These are phyloP conservation scores for Panus rudis DNA, from an alignment of 768 basidiomycete genomes.

Conservation along the genomic window DNA sequence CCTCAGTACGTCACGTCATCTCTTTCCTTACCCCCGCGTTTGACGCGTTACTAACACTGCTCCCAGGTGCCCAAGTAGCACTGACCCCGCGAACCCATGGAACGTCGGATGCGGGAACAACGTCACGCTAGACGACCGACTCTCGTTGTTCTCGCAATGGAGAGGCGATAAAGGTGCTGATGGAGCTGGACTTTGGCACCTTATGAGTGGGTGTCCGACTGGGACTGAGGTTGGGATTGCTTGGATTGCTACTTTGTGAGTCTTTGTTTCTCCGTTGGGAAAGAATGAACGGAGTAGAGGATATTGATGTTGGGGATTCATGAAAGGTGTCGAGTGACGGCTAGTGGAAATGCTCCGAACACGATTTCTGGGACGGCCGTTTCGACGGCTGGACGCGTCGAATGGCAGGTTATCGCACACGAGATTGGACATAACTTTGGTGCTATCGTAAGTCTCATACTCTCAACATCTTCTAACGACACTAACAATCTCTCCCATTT, in stretches of 20 bases:
- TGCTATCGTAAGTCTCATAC: conserved; percentile 56
- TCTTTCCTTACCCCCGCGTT: conserved; percentile 4
- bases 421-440: conserved; percentile 88
- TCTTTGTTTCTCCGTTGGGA: conserved; percentile 4
- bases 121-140: conserved; percentile 55
- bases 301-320: no score
- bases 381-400: conserved; percentile 66
- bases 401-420: conserved; percentile 80
- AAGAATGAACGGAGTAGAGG: not conserved
- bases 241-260: conserved; percentile 75
- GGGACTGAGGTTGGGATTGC: conserved; percentile 84
- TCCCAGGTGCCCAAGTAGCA: conserved; percentile 52
- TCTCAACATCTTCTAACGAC: conserved; percentile 6
- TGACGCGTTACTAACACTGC: not conserved
- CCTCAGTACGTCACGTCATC: conserved; percentile 30
- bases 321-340: conserved; percentile 50
- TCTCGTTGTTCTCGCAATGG: conserved; percentile 80
- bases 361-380: conserved; percentile 78
- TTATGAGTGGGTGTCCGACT: conserved; percentile 79
- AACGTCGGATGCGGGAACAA: conserved; percentile 58
- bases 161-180: conserved; percentile 67
- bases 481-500: conserved; percentile 16
- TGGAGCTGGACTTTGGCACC: conserved; percentile 78
- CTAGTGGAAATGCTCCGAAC: conserved; percentile 38
- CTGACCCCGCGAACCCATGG: conserved; percentile 56